Conservation (phyloP, 2,329 filamentous ascomycete genomes). For the Dactylonectria macrodidyma region DNA sequence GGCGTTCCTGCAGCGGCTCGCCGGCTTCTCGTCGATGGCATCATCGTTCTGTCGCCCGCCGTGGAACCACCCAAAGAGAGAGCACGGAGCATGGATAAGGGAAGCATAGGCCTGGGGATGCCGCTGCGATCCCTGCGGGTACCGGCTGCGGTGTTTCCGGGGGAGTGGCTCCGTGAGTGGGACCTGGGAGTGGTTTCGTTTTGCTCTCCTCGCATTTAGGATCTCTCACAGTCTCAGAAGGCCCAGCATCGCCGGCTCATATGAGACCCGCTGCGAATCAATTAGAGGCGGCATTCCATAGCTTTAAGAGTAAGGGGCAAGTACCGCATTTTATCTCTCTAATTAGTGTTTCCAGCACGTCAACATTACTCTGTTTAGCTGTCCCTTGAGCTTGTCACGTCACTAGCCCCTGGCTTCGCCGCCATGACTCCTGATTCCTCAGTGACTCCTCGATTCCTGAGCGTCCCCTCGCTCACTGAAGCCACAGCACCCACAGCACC, state of each 20-base stretch:
- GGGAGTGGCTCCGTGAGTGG: constrained; percentile 42
- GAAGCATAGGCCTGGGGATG: neutral
- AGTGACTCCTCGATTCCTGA: constrained; percentile 12
- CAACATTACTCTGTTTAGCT: neutral
- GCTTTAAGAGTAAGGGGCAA: neutral
- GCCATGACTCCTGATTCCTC: constrained; percentile 37
- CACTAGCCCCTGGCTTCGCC: constrained; percentile 37
- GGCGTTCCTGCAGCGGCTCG: constrained; percentile 28
- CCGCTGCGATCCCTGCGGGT: neutral
- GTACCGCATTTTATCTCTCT: neutral
- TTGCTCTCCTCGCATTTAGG: constrained; percentile 2
- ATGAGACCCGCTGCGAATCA: neutral
- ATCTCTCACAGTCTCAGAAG: neutral
- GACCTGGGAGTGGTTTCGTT: constrained; percentile 15
- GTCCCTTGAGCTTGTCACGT: constrained; percentile 36
- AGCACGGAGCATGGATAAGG: neutral
- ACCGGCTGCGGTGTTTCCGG: constrained; percentile 39
- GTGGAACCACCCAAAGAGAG: constrained; percentile 14
- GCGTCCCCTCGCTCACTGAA: constrained; percentile 4
- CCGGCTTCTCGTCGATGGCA: constrained; percentile 17
- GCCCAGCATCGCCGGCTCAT: neutral
- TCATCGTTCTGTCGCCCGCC: constrained; percentile 14
- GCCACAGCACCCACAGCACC: neutral
- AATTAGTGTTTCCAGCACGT: neutral
- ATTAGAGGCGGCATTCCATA: neutral